Base-by-base conservation (phyloP, 2,329 filamentous ascomycete genomes). In the Aspergillus jensenii region DNA sequence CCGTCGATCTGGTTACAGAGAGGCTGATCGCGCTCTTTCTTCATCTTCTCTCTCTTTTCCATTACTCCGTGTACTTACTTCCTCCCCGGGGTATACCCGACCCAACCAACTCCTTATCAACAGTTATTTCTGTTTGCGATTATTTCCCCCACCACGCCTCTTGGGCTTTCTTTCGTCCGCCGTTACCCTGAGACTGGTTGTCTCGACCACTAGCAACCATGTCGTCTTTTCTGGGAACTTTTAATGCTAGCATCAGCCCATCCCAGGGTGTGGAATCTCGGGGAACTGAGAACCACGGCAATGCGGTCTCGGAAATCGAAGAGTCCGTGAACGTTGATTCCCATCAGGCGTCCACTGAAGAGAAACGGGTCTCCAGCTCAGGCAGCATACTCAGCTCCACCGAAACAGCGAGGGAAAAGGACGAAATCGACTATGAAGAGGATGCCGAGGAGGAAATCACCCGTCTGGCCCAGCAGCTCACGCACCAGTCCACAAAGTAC, bases 181-280 rank as follows among this genome's bases (percentile, higher is more conserved):
- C 47, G 9, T 41, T 17, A 12, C 35, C 53, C 47, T 37, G 62
- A 61, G 59, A 59, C 62, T 65, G 51, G 47, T 56, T 53, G 56
- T 61, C 59, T 58, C 53, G 8, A 37, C 27, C 47, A 19, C 9
- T 41, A 56, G 51, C 56, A 63, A 67, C 58, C 60, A 74, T 73
- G 71, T 73, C 71, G 60, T 65, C 71, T 60, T 65, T 73, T 35
- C 50, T 74, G 44, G 71, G 71, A 61, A 72, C 69, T 6, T 55
- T 74, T 27, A 73, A 73, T 56, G 59, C 70, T 43, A 71, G 70
- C 59, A 14, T 68, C 25, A 57, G 62, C 55, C 65, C 66, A 14
- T 47, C 59, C 3, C 65, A 53, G n/a, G 44, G 48, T 4, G 59
- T 67, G 3, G 54, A 51, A 23, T 59, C 58, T 19, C 58, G 58